These are phyloP conservation scores for Phytopythium mirpurense DNA, from an alignment of 352 stramenopile species.

Conservation along the genomic window DNA sequence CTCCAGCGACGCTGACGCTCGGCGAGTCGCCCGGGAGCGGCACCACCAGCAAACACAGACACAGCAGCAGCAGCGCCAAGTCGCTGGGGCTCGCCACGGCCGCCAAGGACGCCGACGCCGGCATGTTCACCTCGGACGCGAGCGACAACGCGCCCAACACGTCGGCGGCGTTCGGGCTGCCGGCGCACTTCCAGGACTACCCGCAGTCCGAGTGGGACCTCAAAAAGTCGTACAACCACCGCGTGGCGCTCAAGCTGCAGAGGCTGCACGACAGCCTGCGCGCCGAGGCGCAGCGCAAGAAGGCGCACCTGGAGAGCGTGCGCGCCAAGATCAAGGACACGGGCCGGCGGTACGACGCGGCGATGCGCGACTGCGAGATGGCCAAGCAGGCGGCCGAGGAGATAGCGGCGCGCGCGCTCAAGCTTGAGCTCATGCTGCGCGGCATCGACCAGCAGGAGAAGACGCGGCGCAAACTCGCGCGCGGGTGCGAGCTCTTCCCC, in stretches of 20 bases:
- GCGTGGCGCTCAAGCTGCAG: constrained; percentile 74
- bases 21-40: neutral
- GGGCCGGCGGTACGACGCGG: constrained; percentile 45
- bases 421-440: constrained; percentile 57
- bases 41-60: neutral
- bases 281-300: constrained; percentile 54
- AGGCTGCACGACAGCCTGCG: constrained; percentile 61
- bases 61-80: neutral
- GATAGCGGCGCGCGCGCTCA: constrained; percentile 62
- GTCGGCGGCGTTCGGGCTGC: constrained; percentile 51
- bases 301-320: constrained; percentile 49
- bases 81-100: constrained; percentile 1
- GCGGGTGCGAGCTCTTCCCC: constrained; percentile 57
- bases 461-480: constrained; percentile 60
- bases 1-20: neutral
- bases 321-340: constrained; percentile 65
- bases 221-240: constrained; percentile 73
- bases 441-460: constrained; percentile 72
- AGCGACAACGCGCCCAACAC: constrained; percentile 18
- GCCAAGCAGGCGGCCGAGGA: constrained; percentile 66
- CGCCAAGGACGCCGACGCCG: constrained; percentile 18
- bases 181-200: constrained; percentile 74
- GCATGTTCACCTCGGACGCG: neutral
- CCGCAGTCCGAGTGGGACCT: constrained; percentile 73
- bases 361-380: constrained; percentile 77